Evolutionary conservation across 345 rosid genomes (phyloP), one percentile per base, ranked within the genome.

Genomic region (Populus tremula): DNA sequence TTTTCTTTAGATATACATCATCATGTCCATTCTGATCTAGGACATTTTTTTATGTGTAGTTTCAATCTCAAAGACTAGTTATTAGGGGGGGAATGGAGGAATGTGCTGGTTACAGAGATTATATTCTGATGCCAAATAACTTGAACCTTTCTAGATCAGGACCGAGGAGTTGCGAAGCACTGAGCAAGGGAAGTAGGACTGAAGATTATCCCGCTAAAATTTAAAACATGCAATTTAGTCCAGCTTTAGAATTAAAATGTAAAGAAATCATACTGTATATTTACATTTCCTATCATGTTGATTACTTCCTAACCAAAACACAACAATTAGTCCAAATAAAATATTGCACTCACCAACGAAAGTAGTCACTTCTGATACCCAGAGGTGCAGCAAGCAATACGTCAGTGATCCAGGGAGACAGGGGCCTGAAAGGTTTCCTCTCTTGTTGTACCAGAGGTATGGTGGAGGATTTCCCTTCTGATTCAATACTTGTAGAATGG

Each of bases 321-420:
- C 35, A 76, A 65, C 56, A 67, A 13, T 59, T 4, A 63, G 53
- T 23, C 61, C 56, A 78, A 14, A 54, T 7, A 61, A 49, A 47
- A 56, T 29, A 78, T 69, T 71, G 63, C 69, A 85, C 97, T 88
- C 82, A 94, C 98, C 99, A 95, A 14, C 99, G 94, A 64, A 95
- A 95, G 84, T 95, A 95, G 84, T 95, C 99, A 70, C 99, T 95
- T 89, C 94, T 89, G 69, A 95, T 89, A 74, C 97, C 97, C 69
- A 95, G 81, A 59, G 99, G 99, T 61, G 98, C 98, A 56, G 98
- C 93, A 84, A 92, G 94, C 84, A 95, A 87, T 81, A 93, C 88
- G 83, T 95, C 99, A 76, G 94, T 88, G 82, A 95, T 89, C 98
- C 98, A 95, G 59, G 98, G 97, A 80, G 99, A 95, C 78, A 95